These are phyloP conservation scores for Casuarina equisetifolia DNA, from an alignment of 306 rosid genomes.

Conservation along the genomic window DNA sequence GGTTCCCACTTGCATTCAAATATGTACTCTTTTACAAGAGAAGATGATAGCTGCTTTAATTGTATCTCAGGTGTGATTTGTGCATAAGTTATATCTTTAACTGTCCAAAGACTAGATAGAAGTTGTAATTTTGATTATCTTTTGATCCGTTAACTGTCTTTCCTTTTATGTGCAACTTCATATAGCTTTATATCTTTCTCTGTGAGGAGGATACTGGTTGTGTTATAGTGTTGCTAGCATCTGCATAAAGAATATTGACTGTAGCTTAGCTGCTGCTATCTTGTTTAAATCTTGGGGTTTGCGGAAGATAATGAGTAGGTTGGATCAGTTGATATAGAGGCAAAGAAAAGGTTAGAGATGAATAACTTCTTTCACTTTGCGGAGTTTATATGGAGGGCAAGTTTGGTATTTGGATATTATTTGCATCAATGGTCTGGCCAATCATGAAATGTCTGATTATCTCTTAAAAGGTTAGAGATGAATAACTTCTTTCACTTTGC, in stretches of 20 bases:
- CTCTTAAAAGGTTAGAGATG: no score
- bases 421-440: no score
- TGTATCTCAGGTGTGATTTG: slow-evolving; percentile 64
- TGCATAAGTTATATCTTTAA: slow-evolving; percentile 13
- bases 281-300: slow-evolving; percentile 11
- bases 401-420: no score
- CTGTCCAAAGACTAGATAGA: slow-evolving; percentile 12
- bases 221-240: not conserved
- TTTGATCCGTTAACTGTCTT: not conserved
- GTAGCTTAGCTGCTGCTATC: not conserved
- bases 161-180: slow-evolving; percentile 6
- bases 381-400: no score
- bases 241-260: not conserved
- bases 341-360: not conserved
- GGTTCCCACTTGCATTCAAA: slow-evolving; percentile 57
- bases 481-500: no score
- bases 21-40: slow-evolving; percentile 57
- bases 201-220: slow-evolving; percentile 2
- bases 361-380: no score
- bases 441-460: no score
- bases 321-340: not conserved
- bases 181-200: not conserved
- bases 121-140: slow-evolving; percentile 3
- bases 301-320: not conserved
- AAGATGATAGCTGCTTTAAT: slow-evolving; percentile 57